These are phyloP conservation scores for Chernovozyma sophiae-reginae DNA, from an alignment of 1,139 yeast genomes.

Conservation along the genomic window DNA sequence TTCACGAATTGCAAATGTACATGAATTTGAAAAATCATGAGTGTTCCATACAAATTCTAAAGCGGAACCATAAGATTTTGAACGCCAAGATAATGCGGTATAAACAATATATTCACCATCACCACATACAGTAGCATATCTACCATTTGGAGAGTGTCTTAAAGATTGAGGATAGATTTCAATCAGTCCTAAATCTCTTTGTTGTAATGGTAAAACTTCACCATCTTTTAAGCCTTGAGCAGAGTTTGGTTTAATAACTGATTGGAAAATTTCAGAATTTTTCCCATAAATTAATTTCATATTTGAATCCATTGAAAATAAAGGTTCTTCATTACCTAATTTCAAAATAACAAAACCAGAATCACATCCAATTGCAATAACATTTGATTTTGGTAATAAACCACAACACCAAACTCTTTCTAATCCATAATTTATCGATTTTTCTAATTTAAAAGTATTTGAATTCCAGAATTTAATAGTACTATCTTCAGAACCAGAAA, in stretches of 20 bases:
- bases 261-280: slow-evolving; percentile 83
- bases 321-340: slow-evolving; percentile 92
- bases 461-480: slow-evolving; percentile 78
- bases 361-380: slow-evolving; percentile 90
- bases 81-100: slow-evolving; percentile 97
- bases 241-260: slow-evolving; percentile 69
- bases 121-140: slow-evolving; percentile 95
- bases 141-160: slow-evolving; percentile 93
- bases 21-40: slow-evolving; percentile 64
- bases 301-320: slow-evolving; percentile 86
- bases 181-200: slow-evolving; percentile 86
- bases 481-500: slow-evolving; percentile 83
- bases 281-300: slow-evolving; percentile 91
- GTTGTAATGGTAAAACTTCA: slow-evolving; percentile 66
- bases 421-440: slow-evolving; percentile 82
- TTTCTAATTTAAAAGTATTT: slow-evolving; percentile 79
- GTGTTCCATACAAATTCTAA: slow-evolving; percentile 90
- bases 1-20: slow-evolving; percentile 81
- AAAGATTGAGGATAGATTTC: slow-evolving; percentile 89
- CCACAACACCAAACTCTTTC: slow-evolving; percentile 98
- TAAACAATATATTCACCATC: slow-evolving; percentile 97
- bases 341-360: slow-evolving; percentile 86
- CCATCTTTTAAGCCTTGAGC: slow-evolving; percentile 73
- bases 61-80: slow-evolving; percentile 88
- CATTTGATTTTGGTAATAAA: slow-evolving; percentile 69